Conservation (phyloP, 2,329 filamentous ascomycete species). For the Penicillium sclerotiorum region DNA sequence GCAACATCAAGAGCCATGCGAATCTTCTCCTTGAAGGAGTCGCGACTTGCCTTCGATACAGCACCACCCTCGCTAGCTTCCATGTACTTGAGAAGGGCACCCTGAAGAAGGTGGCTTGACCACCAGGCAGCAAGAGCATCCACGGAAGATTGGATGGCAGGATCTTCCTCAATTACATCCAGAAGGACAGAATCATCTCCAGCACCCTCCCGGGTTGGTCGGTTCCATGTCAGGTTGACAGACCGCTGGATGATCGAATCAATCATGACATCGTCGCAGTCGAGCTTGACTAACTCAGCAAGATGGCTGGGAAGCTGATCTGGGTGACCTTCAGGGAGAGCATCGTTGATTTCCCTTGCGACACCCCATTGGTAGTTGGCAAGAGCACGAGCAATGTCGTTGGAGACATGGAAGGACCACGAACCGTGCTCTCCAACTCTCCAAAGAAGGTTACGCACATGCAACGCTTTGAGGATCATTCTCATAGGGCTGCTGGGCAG, state of each 20-base stretch:
- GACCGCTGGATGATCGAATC: slow-evolving; percentile 79
- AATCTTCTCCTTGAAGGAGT: slow-evolving; percentile 57
- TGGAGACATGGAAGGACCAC: slow-evolving; percentile 64
- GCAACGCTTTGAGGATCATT: slow-evolving; percentile 88
- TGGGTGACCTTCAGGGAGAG: slow-evolving; percentile 55
- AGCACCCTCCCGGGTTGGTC: slow-evolving; percentile 69
- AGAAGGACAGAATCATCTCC: slow-evolving; percentile 69
- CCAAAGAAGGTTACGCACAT: slow-evolving; percentile 88
- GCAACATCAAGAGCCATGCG: slow-evolving; percentile 71
- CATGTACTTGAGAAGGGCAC: slow-evolving; percentile 67
- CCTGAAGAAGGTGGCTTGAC: slow-evolving; percentile 73
- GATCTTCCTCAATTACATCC: slow-evolving; percentile 82
- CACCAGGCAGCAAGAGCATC: slow-evolving; percentile 93
- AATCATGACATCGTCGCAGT: slow-evolving; percentile 80
- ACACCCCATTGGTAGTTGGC: slow-evolving; percentile 80
- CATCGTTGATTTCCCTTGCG: slow-evolving; percentile 64
- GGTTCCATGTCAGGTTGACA: slow-evolving; percentile 88
- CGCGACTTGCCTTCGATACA: slow-evolving; percentile 43
- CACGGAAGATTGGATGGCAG: slow-evolving; percentile 79
- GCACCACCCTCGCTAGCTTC: slow-evolving; percentile 54
- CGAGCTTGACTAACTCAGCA: slow-evolving; percentile 71
- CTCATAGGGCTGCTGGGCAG: slow-evolving; percentile 79
- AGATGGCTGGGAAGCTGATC: slow-evolving; percentile 77
- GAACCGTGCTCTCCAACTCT: slow-evolving; percentile 69
- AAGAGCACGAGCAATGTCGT: slow-evolving; percentile 71